A percentile compares a stretch with the other conserved stretches of the same genome.
Evolutionary conservation across 371 early-diverging fungal species (phyloP).

Genomic region (Mucor plumbeus): DNA sequence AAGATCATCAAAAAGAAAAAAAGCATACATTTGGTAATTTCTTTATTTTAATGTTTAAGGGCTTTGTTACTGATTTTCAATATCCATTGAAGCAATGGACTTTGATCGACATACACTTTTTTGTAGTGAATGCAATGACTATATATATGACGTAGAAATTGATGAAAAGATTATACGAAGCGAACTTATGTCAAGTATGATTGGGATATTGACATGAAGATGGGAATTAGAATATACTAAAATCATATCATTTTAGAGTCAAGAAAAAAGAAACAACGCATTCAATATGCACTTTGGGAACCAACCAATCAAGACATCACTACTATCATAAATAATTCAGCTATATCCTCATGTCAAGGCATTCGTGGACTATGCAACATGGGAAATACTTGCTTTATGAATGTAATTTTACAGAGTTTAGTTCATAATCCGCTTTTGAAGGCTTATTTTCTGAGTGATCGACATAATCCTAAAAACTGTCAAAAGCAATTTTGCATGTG

Average conservation of each 20-base stretch:
- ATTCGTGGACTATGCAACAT: constrained; percentile 91
- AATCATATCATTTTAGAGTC: constrained; percentile 16
- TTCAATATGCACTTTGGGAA: constrained; percentile 37
- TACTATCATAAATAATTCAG: constrained; percentile 52
- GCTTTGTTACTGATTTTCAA: neutral
- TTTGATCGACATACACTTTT: constrained; percentile 34
- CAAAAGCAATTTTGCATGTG: constrained; percentile 80
- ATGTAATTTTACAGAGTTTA: constrained; percentile 90
- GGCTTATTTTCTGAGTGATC: constrained; percentile 86
- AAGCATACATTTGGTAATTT: constrained; percentile 69
- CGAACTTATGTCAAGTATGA: constrained; percentile 56
- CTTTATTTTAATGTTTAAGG: neutral
- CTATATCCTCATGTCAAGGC: constrained; percentile 65
- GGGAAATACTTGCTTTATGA: constrained; percentile 96
- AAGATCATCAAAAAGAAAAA: constrained; percentile 60
- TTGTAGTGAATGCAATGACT: constrained; percentile 84
- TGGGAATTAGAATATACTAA: neutral
- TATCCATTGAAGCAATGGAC: constrained; percentile 36
- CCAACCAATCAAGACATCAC: constrained; percentile 58
- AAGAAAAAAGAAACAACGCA: constrained; percentile 33
- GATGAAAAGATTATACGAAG: constrained; percentile 59
- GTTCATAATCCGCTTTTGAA: constrained; percentile 90
- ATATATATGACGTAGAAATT: constrained; percentile 83
- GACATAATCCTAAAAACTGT: constrained; percentile 77
- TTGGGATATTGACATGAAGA: neutral